Percentiles rank a stretch among this genome's conserved stretches.
Conservation (phyloP, 2,329 filamentous ascomycete species). For the Botrytis galanthina region DNA sequence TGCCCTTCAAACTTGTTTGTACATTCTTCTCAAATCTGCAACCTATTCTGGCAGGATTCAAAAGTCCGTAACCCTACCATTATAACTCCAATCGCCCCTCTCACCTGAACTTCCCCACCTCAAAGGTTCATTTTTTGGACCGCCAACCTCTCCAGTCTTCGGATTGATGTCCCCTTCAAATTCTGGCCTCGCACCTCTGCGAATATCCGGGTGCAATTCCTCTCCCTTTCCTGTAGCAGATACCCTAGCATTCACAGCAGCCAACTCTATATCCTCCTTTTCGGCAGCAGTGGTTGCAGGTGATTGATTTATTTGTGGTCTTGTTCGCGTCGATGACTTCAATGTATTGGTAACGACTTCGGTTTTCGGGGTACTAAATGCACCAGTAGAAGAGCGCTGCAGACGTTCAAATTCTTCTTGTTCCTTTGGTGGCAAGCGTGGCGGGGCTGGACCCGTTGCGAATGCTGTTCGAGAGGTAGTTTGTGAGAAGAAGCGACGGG, state of each 20-base stretch:
- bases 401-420: constrained; percentile 89
- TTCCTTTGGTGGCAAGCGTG: constrained; percentile 81
- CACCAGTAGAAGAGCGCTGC: constrained; percentile 73
- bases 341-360: constrained; percentile 27
- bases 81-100: constrained; percentile 77
- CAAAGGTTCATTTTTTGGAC: constrained; percentile 94
- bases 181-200: constrained; percentile 78
- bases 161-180: constrained; percentile 93
- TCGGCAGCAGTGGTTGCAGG: constrained; percentile 36
- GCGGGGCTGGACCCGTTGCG: constrained; percentile 65
- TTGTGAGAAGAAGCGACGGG: constrained; percentile 35
- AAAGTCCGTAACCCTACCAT: constrained; percentile 93
- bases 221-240: constrained; percentile 58
- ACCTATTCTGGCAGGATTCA: constrained; percentile 34
- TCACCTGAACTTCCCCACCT: constrained; percentile 75
- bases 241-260: constrained; percentile 43
- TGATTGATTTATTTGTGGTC: constrained; percentile 50
- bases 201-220: constrained; percentile 67
- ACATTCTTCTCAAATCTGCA: not conserved
- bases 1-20: not conserved
- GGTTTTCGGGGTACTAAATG: constrained; percentile 62
- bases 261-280: constrained; percentile 32
- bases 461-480: constrained; percentile 41
- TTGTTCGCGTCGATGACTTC: constrained; percentile 32
- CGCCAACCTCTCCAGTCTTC: constrained; percentile 90